Percentiles rank a stretch among this genome's conserved stretches.
Evolutionary conservation across 23 red algal genomes (phyloP).

Genomic region (Gracilaria domingensis): DNA sequence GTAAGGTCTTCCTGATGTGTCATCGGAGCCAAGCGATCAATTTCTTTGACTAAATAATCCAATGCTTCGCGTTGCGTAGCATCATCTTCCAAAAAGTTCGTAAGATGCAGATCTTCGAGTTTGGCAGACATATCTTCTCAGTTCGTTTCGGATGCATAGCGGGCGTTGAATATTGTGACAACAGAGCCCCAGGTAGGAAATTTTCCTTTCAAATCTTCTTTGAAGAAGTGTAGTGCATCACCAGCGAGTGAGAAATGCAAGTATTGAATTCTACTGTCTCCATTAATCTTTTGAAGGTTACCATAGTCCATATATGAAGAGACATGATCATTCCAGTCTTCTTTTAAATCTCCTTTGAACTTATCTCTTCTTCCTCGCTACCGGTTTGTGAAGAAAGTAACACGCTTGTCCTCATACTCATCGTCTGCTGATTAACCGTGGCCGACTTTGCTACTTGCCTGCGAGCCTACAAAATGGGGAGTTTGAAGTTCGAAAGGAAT

Average conservation of each 20-base stretch:
- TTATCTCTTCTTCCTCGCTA: neutral
- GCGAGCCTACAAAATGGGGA: neutral
- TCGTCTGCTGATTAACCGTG: too few species aligned
- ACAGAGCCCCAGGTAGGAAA: neutral
- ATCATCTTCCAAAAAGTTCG: too few species aligned
- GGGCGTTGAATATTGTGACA: neutral
- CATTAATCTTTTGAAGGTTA: neutral
- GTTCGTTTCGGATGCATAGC: neutral
- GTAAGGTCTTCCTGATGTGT: neutral
- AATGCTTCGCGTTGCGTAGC: too few species aligned
- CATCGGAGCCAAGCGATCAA: neutral
- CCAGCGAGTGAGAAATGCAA: neutral
- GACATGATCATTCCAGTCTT: neutral
- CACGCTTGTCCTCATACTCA: conserved; percentile 5
- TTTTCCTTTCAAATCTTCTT: neutral
- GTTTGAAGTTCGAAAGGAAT: too few species aligned
- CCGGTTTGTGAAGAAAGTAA: neutral
- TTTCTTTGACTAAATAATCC: neutral
- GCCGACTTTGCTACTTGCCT: neutral
- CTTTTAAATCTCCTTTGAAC: conserved; percentile 3
- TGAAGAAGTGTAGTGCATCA: neutral
- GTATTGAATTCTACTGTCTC: neutral
- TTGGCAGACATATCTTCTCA: neutral
- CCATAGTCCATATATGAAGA: neutral
- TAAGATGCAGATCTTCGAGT: neutral